These are phyloP conservation scores for Luvunga scandens DNA, from an alignment of 345 rosid species.

Conservation along the genomic window DNA sequence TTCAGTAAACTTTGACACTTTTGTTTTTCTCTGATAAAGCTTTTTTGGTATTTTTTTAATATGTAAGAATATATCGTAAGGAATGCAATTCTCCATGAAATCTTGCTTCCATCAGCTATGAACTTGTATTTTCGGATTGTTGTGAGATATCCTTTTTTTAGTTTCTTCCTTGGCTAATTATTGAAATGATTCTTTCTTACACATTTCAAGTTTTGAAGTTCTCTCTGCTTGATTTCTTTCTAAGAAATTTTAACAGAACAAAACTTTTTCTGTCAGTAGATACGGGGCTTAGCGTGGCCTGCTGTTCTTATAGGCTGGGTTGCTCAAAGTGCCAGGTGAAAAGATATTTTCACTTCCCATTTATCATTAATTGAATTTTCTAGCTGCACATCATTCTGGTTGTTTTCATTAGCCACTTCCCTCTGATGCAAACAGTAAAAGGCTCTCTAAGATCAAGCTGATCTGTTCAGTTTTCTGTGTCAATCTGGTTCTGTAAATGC, in stretches of 20 bases:
- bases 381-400: background rate
- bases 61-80: background rate
- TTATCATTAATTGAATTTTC: constrained; percentile 13
- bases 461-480: background rate
- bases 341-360: constrained; percentile 15
- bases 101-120: background rate
- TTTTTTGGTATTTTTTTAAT: background rate
- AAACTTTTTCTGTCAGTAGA: constrained; percentile 37
- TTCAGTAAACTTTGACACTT: background rate
- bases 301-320: constrained; percentile 87
- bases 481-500: background rate
- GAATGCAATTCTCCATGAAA: background rate
- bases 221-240: constrained; percentile 22
- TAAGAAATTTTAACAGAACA: constrained; percentile 3
- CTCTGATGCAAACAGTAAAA: background rate
- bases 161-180: background rate
- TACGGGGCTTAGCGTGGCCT: constrained; percentile 95
- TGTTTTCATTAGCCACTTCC: background rate
- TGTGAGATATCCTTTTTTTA: no score
- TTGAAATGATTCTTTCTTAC: background rate
- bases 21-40: background rate
- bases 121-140: background rate
- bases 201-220: background rate
- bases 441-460: background rate
- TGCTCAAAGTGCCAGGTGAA: constrained; percentile 94